Evolutionary conservation across 2,329 filamentous ascomycete species (phyloP), one percentile per base, ranked within the genome.

Genomic region (Sclerotinia borealis): DNA sequence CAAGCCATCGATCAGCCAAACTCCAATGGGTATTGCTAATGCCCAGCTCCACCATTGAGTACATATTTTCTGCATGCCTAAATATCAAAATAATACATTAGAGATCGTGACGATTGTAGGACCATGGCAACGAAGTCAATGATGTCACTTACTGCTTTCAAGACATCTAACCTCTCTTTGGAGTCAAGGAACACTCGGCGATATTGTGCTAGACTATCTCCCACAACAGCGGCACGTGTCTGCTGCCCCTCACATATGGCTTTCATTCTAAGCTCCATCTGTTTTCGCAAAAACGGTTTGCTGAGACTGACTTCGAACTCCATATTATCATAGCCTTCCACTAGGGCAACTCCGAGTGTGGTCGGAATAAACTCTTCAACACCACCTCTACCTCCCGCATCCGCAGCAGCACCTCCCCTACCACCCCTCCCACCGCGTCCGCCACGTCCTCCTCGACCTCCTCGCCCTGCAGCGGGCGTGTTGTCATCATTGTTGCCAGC

Each of bases 221-320:
- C 82, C 48, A 99, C 83, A 52, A 99, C 91, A 25, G 85, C 83
- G 61, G 84, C 82, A 72, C 86, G 88, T 39, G 88, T 90, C 68
- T 86, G 89, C 59, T 85, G 86, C 31, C 95, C 95, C 65, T 93
- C 92, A 77, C 95, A 98, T 63, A 99, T 97, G 64, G 91, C 91
- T 75, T 93, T 95, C 93, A 99, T 97, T 75, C 92, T 91, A 66
- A 92, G 79, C 77, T 99, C 95, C 92, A 97, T 97, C 80, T 99
- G 92, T 77, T 98, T 98, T 63, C 95, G 88, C 65, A 99, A 79
- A 74, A 98, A 98, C 0, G 95, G 95, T 76, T 98, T 98, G 75
- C 92, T 91, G 58, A 99, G 83, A 72, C 92, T 97, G 49, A 90
- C 92, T 71, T 96, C 93, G 67, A 96, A 89, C 63, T 92, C 91